Conservation (phyloP, 1,284 basidiomycete genomes). For the Malassezia obtusa region DNA sequence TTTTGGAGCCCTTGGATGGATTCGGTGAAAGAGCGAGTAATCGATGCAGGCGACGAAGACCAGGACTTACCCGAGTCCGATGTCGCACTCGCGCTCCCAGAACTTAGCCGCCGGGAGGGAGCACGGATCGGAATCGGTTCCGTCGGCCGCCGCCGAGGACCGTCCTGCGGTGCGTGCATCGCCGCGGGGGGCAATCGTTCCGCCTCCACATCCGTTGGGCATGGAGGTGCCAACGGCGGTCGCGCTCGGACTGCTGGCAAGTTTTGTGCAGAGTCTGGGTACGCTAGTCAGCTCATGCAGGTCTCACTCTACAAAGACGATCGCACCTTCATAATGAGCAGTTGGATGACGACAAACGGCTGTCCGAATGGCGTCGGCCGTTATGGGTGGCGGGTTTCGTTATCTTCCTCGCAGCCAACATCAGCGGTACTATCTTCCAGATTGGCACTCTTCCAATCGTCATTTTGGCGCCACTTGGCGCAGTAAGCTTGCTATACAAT, state of each 20-base stretch:
- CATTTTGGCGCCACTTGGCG: conserved; percentile 63
- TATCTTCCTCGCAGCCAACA: conserved; percentile 61
- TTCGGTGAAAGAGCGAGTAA: neutral
- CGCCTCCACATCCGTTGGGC: neutral
- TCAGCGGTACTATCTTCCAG: conserved; percentile 85
- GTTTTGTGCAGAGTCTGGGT: conserved; percentile 71
- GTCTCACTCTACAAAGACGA: conserved; percentile 86
- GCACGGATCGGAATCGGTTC: neutral
- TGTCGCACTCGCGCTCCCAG: neutral
- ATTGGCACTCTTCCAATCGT: conserved; percentile 65
- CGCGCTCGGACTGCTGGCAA: conserved; percentile 67
- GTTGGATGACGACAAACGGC: conserved; percentile 53
- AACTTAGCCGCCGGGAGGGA: neutral
- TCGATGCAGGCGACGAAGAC: conserved; percentile 1
- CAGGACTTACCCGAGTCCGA: neutral
- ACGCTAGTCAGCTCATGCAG: conserved; percentile 19
- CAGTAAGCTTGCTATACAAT: conserved; percentile 85
- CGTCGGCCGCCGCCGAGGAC: neutral
- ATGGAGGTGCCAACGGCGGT: conserved; percentile 17
- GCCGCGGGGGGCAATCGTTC: neutral
- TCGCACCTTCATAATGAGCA: conserved; percentile 78
- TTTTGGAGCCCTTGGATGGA: neutral
- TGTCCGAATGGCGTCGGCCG: conserved; percentile 37
- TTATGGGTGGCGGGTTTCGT: conserved; percentile 57
- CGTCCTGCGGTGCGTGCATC: neutral